Percentiles rank a stretch among this genome's conserved stretches.
Evolutionary conservation across 306 rosid species (phyloP).

Genomic region (Inga oerstediana): DNA sequence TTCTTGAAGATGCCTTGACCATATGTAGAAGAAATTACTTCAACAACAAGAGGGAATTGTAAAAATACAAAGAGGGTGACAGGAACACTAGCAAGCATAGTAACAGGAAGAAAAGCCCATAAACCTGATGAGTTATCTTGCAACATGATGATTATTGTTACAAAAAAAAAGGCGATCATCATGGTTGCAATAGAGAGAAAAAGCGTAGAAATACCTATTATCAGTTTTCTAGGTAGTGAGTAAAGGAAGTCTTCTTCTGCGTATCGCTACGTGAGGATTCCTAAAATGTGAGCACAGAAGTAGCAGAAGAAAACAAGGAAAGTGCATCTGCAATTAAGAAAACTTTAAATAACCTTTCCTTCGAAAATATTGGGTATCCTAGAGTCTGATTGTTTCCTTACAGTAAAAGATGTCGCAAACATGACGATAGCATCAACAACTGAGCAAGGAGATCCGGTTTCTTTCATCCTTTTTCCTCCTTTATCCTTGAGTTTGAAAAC

Average conservation of each 20-base stretch:
- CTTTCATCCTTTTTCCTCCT: neutral
- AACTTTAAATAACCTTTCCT: neutral
- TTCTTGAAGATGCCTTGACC: too few relatives aligned
- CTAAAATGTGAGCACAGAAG: neutral
- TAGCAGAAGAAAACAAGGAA: neutral
- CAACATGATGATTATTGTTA: neutral
- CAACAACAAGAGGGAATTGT: neutral
- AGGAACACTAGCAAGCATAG: neutral
- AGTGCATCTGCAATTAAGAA: neutral
- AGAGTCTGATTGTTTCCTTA: neutral
- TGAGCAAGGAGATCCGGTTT: too few relatives aligned
- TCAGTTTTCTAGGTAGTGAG: neutral
- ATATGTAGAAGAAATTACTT: neutral
- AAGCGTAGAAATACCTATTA: neutral
- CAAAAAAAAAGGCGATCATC: neutral
- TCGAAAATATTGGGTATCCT: neutral
- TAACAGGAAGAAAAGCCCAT: neutral
- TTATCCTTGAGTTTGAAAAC: neutral
- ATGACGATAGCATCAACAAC: neutral
- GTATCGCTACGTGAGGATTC: neutral
- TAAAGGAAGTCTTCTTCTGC: neutral
- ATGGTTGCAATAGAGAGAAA: neutral
- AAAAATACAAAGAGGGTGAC: neutral
- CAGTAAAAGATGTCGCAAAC: neutral
- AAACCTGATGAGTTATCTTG: neutral